Conservation (phyloP, 1,139 yeast species). For the Candida gigantensis region DNA sequence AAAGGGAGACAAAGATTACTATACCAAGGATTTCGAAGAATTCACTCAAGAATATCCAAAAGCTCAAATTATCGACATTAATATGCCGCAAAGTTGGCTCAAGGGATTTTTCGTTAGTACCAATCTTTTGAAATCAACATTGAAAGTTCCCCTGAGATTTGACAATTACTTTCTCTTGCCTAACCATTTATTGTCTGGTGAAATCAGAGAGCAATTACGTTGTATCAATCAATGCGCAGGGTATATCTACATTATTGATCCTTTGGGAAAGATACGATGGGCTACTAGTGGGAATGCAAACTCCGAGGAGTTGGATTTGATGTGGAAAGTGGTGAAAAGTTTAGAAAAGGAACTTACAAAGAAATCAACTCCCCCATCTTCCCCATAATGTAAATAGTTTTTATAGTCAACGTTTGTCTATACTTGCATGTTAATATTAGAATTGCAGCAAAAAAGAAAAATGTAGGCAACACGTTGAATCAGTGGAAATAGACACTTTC, state of each 20-base stretch:
- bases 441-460: too few relatives aligned
- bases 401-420: too few relatives aligned
- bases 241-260: slow-evolving; percentile 76
- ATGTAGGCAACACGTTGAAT: neutral
- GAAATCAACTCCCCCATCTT: too few relatives aligned
- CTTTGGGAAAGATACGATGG: slow-evolving; percentile 80
- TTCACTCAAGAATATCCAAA: slow-evolving; percentile 45
- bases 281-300: slow-evolving; percentile 83
- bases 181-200: slow-evolving; percentile 59
- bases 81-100: slow-evolving; percentile 68
- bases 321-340: slow-evolving; percentile 69
- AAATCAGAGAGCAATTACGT: slow-evolving; percentile 58
- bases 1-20: slow-evolving; percentile 35
- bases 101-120: slow-evolving; percentile 64
- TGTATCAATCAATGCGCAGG: slow-evolving; percentile 84
- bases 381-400: neutral
- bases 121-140: slow-evolving; percentile 41
- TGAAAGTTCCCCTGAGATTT: slow-evolving; percentile 46
- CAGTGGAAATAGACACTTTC: too few relatives aligned
- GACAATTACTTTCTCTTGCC: slow-evolving; percentile 64
- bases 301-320: slow-evolving; percentile 57
- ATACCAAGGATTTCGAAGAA: slow-evolving; percentile 28
- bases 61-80: slow-evolving; percentile 72
- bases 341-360: slow-evolving; percentile 34
- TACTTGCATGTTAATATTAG: too few relatives aligned